These are phyloP conservation scores for Naumovozyma castellii DNA, from an alignment of 805 yeast genomes.

Conservation along the genomic window DNA sequence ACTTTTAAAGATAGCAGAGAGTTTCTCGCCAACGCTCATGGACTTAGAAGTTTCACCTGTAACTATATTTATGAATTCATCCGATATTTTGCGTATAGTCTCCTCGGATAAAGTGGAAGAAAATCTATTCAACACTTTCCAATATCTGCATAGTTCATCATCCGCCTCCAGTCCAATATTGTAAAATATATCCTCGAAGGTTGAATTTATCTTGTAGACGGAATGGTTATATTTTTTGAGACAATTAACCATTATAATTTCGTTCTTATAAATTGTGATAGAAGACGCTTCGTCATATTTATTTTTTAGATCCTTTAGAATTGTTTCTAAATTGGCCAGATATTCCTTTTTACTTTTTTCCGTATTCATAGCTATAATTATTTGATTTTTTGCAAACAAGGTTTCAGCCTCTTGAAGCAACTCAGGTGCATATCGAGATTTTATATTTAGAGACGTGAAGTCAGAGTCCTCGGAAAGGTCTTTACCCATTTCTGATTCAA, in stretches of 20 bases:
- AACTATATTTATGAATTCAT: constrained; percentile 32
- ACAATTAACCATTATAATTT: constrained; percentile 23
- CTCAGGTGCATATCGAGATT: constrained; percentile 44
- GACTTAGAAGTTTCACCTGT: constrained; percentile 27
- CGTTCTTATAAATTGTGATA: constrained; percentile 33
- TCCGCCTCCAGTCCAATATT: constrained; percentile 12
- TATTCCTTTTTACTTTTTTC: constrained; percentile 31
- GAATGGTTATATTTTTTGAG: constrained; percentile 27
- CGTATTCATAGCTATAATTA: constrained; percentile 23
- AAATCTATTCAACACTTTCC: constrained; percentile 34
- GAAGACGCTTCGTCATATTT: constrained; percentile 52
- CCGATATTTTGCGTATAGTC: constrained; percentile 28
- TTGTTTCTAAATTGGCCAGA: constrained; percentile 60
- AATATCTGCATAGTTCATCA: constrained; percentile 22
- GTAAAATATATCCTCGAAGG: constrained; percentile 24
- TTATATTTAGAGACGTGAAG: constrained; percentile 36
- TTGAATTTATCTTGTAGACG: constrained; percentile 19
- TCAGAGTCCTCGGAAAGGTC: constrained; percentile 34
- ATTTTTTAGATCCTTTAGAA: constrained; percentile 63
- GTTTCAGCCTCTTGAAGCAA: constrained; percentile 40
- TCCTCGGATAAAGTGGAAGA: constrained; percentile 32
- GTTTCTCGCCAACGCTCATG: constrained; percentile 27
- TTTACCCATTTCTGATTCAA: constrained; percentile 27
- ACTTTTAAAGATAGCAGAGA: constrained; percentile 33
- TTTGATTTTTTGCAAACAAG: constrained; percentile 18